Percentiles rank a stretch among this genome's conserved stretches.
phyloP scores from a whole-genome alignment of 2,329 filamentous ascomycete genomes.

The Polytolypa hystricis region DNA sequence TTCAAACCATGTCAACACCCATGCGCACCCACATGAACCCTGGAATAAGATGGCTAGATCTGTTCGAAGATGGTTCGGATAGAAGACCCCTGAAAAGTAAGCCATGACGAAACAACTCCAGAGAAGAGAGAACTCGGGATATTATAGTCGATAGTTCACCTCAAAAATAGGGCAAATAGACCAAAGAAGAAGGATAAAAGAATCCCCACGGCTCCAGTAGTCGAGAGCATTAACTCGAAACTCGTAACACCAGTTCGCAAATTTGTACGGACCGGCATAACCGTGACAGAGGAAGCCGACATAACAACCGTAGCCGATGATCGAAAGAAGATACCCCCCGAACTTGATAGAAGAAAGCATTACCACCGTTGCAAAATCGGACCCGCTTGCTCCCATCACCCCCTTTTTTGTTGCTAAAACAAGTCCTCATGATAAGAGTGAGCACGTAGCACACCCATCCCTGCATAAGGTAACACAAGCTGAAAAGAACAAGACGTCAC shows the following conservation, averaged over 20 bases:
- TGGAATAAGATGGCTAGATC: not conserved
- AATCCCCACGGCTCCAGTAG: not conserved
- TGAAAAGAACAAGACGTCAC: too few relatives aligned
- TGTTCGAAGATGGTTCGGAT: not conserved
- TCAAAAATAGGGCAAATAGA: not conserved
- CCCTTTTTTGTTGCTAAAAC: too few relatives aligned
- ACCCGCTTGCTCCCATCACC: too few relatives aligned
- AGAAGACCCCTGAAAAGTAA: not conserved
- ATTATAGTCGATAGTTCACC: not conserved
- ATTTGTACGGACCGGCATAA: not conserved
- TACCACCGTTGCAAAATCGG: not conserved
- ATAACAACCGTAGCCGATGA: not conserved
- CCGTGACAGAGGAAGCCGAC: not conserved
- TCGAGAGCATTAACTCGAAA: not conserved
- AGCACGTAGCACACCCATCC: too few relatives aligned
- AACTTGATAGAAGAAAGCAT: not conserved
- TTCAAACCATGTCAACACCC: too few relatives aligned
- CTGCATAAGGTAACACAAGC: too few relatives aligned
- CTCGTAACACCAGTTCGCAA: not conserved
- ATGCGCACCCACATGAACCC: too few relatives aligned
- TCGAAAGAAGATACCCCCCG: not conserved
- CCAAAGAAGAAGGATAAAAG: not conserved
- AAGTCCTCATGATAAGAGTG: too few relatives aligned
- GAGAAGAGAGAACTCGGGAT: not conserved
- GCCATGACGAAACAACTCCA: not conserved